Evolutionary conservation across 2,329 filamentous ascomycete genomes (phyloP).

Genomic region (Tolypocladium tundrense): DNA sequence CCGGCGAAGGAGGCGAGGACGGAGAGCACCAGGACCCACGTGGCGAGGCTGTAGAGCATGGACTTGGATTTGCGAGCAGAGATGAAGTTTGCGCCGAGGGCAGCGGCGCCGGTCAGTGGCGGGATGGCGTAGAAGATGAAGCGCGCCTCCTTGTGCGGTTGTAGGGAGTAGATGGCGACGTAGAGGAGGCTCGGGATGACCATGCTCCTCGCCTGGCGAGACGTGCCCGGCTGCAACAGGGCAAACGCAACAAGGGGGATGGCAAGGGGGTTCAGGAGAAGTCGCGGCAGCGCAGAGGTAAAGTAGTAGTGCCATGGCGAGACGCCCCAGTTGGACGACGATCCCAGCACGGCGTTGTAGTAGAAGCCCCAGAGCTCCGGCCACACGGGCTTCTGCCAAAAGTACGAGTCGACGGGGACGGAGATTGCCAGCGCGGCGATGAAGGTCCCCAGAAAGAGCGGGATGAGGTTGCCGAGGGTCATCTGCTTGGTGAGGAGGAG

Average conservation of each 20-base stretch:
- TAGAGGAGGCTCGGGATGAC: constrained; percentile 62
- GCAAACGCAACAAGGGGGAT: constrained; percentile 45
- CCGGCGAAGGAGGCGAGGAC: constrained; percentile 48
- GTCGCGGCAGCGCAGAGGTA: constrained; percentile 64
- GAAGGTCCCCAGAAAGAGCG: constrained; percentile 55
- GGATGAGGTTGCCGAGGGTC: constrained; percentile 47
- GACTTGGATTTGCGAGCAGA: constrained; percentile 57
- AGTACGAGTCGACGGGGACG: constrained; percentile 76
- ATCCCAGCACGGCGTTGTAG: constrained; percentile 80
- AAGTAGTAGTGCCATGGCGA: constrained; percentile 85
- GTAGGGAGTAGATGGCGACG: constrained; percentile 69
- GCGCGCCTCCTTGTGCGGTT: constrained; percentile 92
- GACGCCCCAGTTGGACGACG: constrained; percentile 79
- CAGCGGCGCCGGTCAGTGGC: constrained; percentile 65
- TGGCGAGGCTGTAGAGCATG: constrained; percentile 41
- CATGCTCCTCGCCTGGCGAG: constrained; percentile 33
- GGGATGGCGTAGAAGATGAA: constrained; percentile 89
- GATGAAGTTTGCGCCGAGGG: constrained; percentile 62
- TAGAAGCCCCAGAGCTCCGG: constrained; percentile 83
- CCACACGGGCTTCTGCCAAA: constrained; percentile 85
- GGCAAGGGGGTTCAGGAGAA: constrained; percentile 70
- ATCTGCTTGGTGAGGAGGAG: constrained; percentile 48
- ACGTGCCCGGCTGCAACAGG: constrained; percentile 35
- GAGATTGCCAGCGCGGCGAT: constrained; percentile 58
- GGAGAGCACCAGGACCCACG: constrained; percentile 46